These are phyloP conservation scores for Naganishia albida DNA, from an alignment of 1,284 basidiomycete genomes.

Conservation along the genomic window DNA sequence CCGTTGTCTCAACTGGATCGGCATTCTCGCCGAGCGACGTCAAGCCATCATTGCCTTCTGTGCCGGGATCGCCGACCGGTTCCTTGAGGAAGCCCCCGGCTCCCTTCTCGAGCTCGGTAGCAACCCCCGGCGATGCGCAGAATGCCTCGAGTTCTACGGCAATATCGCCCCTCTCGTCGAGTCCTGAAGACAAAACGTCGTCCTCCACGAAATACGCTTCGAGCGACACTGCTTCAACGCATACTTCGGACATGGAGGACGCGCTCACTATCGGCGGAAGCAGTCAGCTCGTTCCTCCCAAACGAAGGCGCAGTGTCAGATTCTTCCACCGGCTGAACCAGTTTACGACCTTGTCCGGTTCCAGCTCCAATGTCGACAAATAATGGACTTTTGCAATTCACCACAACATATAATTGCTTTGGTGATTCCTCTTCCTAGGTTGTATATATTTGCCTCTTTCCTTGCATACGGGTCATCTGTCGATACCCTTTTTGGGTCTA, in stretches of 20 bases:
- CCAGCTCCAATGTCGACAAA: slow-evolving; percentile 14
- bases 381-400: slow-evolving; percentile 4
- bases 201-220: not conserved
- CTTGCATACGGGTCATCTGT: not conserved
- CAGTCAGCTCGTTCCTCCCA: not conserved
- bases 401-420: not conserved
- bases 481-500: not conserved
- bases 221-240: slow-evolving; percentile 4
- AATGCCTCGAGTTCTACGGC: not conserved
- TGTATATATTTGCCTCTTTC: not conserved
- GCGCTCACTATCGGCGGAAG: not conserved
- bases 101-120: too few species aligned
- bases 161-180: not conserved
- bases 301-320: slow-evolving; percentile 27
- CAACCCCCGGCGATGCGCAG: too few species aligned
- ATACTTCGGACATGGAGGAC: slow-evolving; percentile 6
- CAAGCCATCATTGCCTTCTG: slow-evolving; percentile 20
- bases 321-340: slow-evolving; percentile 31
- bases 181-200: not conserved
- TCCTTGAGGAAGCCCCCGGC: not conserved
- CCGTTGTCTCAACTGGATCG: slow-evolving; percentile 4
- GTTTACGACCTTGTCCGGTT: slow-evolving; percentile 28
- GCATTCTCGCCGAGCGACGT: not conserved
- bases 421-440: not conserved
- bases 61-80: slow-evolving; percentile 28